Evolutionary conservation across 2,329 filamentous ascomycete species (phyloP).

Genomic region (Cladosporium sp.): DNA sequence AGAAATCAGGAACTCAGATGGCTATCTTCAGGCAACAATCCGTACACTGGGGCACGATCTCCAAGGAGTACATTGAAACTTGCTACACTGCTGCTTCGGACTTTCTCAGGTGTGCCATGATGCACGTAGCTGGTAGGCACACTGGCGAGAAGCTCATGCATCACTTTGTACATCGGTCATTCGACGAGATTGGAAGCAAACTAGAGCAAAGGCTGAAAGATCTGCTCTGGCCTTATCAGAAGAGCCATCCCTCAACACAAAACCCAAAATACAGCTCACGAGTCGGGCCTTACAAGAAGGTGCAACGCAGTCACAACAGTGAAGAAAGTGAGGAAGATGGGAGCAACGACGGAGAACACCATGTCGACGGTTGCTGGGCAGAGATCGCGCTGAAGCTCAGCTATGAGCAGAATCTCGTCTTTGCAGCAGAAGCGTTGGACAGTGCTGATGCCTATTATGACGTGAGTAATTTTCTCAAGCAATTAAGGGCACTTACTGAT

Average conservation of each 20-base stretch:
- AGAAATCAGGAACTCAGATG: neutral
- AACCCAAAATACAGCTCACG: neutral
- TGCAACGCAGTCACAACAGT: neutral
- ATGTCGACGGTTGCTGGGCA: neutral
- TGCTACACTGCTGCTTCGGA: neutral
- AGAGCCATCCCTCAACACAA: neutral
- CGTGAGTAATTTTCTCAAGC: neutral
- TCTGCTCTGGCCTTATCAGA: neutral
- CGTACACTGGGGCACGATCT: neutral
- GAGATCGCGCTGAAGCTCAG: neutral
- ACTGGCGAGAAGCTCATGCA: neutral
- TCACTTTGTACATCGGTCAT: neutral
- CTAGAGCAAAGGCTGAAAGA: neutral
- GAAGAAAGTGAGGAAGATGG: neutral
- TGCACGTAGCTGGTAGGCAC: neutral
- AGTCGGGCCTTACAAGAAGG: neutral
- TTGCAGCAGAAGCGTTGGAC: neutral
- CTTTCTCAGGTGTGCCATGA: neutral
- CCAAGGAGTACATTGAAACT: neutral
- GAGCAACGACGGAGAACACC: neutral
- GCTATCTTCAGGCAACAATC: neutral
- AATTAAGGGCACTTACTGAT: neutral
- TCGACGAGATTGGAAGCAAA: neutral
- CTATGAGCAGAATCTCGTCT: neutral
- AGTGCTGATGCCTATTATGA: neutral